Base-by-base conservation (phyloP, 2,329 filamentous ascomycete species). In the Alternaria tenuissima region DNA sequence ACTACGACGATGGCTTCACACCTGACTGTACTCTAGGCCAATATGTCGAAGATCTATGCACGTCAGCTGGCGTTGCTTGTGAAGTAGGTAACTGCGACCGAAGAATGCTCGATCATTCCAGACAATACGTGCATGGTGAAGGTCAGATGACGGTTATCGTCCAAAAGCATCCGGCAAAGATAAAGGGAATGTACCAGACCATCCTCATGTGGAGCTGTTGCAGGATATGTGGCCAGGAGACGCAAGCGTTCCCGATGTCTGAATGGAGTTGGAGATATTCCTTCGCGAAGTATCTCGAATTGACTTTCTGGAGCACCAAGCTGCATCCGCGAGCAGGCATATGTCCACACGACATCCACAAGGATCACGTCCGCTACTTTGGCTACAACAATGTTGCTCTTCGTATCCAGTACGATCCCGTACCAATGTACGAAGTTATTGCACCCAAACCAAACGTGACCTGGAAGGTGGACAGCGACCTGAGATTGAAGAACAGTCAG, bases 121-220 rank as follows among this genome's bases (percentile, higher is more conserved):
- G 94, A 57, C 96, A 96, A 42, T 99, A 99, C 73, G 96, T 99
- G 1, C 95, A 99, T 71, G 96, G 95, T 28, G 91, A 97, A 75
- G 94, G 94, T 9, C 92, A 96, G 63, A 89, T 99, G 69, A 97
- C 93, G 7, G 88, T 98, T 9, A 92, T 97, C 68, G 89, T 97
- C 16, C 92, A 97, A 73, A 89, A 88, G 32, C 89, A 89, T 64
- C 84, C 89, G 44, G 85, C 87, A 36, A 88, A 90, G 66, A 81
- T 91, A 62, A 85, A 87, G 61, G 85, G 88, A 1, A 80, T 89
- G 78, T 85, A 87, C 76, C 88, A 92, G 65, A 91, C 89, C 3
- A 96, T 99, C 57, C 87, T 94, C 58, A 97, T 99, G 93, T 99
- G 96, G 96, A 98, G 93, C 67, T 93, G 91, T 69, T 99, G 95